A percentile compares a stretch with the other conserved stretches of the same genome.
These are phyloP conservation scores for Colletotrichum echinochloae DNA, from an alignment of 2,329 filamentous ascomycete genomes.

Conservation along the genomic window DNA sequence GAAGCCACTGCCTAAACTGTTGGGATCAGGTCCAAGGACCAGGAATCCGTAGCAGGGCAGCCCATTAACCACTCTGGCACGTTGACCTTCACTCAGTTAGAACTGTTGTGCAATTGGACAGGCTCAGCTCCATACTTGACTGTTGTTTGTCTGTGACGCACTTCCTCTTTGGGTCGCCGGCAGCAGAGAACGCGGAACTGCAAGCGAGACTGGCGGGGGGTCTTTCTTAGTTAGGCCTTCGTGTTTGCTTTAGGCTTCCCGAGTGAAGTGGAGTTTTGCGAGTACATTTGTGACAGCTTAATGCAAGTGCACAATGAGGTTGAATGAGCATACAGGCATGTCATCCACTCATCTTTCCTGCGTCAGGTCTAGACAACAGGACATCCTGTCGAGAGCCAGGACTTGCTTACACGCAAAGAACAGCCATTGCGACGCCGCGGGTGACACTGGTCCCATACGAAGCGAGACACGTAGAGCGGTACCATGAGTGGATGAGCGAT, in stretches of 20 bases:
- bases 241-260: constrained; percentile 13
- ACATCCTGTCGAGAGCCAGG: background rate
- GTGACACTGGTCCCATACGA: constrained; percentile 88
- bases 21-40: background rate
- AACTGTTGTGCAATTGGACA: background rate
- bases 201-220: constrained; percentile 7
- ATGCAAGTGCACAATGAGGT: constrained; percentile 51
- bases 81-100: constrained; percentile 12
- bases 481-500: constrained; percentile 94
- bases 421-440: constrained; percentile 75
- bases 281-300: background rate
- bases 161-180: constrained; percentile 22
- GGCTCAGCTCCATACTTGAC: background rate
- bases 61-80: constrained; percentile 41
- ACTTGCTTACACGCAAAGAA: background rate
- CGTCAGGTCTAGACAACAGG: background rate
- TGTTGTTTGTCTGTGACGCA: background rate
- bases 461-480: constrained; percentile 81
- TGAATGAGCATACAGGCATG: constrained; percentile 60
- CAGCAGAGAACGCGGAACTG: constrained; percentile 30
- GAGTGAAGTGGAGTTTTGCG: constrained; percentile 12
- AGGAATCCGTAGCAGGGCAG: constrained; percentile 36
- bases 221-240: too few relatives aligned
- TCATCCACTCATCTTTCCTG: background rate
- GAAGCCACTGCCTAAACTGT: constrained; percentile 39